Base-by-base conservation (phyloP, 1,139 yeast species). In the Candida sp. region DNA sequence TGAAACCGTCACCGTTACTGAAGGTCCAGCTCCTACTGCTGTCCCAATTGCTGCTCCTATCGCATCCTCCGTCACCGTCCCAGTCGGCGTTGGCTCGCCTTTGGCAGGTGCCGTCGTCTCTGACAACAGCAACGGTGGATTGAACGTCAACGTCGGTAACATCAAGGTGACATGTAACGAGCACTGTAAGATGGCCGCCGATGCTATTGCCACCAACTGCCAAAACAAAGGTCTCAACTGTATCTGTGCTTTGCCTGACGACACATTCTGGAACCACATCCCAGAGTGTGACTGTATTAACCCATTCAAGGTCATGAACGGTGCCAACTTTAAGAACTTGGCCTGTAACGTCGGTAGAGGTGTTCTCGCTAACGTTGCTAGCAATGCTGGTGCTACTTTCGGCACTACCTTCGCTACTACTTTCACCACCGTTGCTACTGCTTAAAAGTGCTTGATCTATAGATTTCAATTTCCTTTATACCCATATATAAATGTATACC, bases 241-340 rank as follows among this genome's bases (percentile, higher is more conserved):
- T 44, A 44, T 44, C 23, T 30, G 42, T 44, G 28, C 7, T 11
- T 44, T 44, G 26, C 37, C 47, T 9, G 42, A 44, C 11, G 47
- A 35, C 17, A 27, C 25, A 4, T 44, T 44, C 22, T 44, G 47
- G 47, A 35, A 23, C 35, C 35, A 44, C 31, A 33, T 34, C 7
- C 34, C 38, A 17, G 22, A 44, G 37, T 44, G 47, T 44, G 42
- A 44, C n/a, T 44, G 47, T 44, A 11, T 44, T 26, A 44, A 44
- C 42, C 47, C 47, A 44, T 35, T 37, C 6, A 31, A 27, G 3
- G 7, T 44, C 33, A 38, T 44, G 9, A 37, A 35, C 22, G 28
- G 34, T 23, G 31, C 9, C 25, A 44, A 35, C 37, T 22, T 44
- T 11, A 44, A 44, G n/a, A 34, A 38, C 38, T 38, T 28, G 30